Base-by-base conservation (phyloP, 208 protist genomes). In the Trypanosoma avium region DNA sequence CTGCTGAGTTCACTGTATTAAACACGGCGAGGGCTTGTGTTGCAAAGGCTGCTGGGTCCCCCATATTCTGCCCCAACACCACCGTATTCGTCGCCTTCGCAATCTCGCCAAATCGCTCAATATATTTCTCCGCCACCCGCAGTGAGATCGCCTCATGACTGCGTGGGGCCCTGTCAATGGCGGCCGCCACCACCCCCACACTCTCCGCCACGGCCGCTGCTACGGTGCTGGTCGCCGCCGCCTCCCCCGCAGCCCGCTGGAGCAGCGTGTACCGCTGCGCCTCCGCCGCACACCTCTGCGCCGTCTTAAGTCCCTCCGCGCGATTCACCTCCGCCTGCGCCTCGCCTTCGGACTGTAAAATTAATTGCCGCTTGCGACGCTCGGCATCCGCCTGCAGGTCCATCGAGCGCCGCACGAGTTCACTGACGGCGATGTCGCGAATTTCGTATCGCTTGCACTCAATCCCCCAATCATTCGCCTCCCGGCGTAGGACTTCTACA, bases 401-500 rank as follows among this genome's bases (percentile, higher is more conserved):
- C 97, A 99, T 99, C 4, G 96, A 96, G 12, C 88, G 88, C 26
- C 96, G 84, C 12, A 98, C 94, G 9, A 89, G 70, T 47, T 96
- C 84, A 33, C 95, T 97, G 24, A 98, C 92, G 17, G 87, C 54
- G 49, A 99, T 98, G 62, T 99, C 97, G 15, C 94, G 82, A 43
- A 99, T 98, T 70, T 99, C 97, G 72, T 98, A 98, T 9, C 97
- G 84, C 55, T 97, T 88, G 77, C 96, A 98, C 59, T 88, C 77
- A 40, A 99, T 96, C 17, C 97, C 97, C 97, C 97, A 99, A 26
- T 86, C 88, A n/a, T 58, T 67, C 2, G 97, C 85, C 60, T 97
- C 96, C 0, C 65, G 64, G 29, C 97, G 92, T 30, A 98, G 92
- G 8, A 88, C 81, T 13, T 86, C 69, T 1, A 98, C 92, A 60